Conservation (phyloP, 2,329 filamentous ascomycete genomes). For the Aureobasidium sp. region DNA sequence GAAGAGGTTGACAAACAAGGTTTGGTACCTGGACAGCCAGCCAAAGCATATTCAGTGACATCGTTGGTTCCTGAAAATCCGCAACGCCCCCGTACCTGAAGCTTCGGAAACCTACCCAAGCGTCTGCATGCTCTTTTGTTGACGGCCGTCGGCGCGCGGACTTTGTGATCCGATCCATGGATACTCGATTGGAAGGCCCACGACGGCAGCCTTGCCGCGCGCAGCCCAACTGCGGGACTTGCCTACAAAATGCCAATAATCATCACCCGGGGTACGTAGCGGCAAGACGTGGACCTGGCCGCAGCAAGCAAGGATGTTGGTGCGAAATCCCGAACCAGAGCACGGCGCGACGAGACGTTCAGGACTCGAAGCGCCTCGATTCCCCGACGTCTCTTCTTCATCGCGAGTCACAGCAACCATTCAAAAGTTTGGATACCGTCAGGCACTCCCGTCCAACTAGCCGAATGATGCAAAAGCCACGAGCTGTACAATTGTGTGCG, state of each 20-base stretch:
- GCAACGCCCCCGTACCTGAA: not conserved
- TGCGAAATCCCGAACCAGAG: not conserved
- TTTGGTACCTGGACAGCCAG: constrained; percentile 5
- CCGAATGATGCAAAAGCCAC: not conserved
- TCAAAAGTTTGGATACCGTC: not conserved
- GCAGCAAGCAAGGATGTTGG: constrained; percentile 8
- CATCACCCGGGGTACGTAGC: not conserved
- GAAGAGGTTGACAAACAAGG: not conserved
- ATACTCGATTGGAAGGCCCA: not conserved
- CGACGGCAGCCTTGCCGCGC: not conserved
- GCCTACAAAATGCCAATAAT: not conserved
- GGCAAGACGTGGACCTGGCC: constrained; percentile 2
- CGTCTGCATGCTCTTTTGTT: not conserved
- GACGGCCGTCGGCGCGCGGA: not conserved
- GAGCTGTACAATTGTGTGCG: not conserved
- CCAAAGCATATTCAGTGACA: not conserved
- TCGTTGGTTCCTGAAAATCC: constrained; percentile 11
- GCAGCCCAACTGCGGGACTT: not conserved
- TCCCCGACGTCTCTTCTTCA: not conserved
- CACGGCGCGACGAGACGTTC: not conserved
- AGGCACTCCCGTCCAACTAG: not conserved
- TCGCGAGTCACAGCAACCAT: not conserved
- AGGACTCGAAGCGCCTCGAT: not conserved
- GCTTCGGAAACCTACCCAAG: not conserved
- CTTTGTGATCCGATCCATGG: not conserved